Evolutionary conservation across 1,284 basidiomycete genomes (phyloP), one percentile per base, ranked within the genome.

Genomic region (Heterobasidion annosum): DNA sequence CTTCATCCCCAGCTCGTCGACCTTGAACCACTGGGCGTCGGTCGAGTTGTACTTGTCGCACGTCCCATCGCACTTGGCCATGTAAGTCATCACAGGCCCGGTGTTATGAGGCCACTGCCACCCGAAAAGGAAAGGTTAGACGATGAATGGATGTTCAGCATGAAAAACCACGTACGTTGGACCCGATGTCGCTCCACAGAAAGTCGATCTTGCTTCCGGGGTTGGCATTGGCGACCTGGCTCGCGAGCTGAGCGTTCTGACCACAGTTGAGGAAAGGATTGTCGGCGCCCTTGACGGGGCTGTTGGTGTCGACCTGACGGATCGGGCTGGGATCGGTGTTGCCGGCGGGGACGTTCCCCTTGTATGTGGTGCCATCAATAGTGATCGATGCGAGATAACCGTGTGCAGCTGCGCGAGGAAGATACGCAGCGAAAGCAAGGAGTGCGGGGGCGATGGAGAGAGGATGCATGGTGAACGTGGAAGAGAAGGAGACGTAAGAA

Each of bases 21-120:
- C 75, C 70, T 90, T 89, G 76, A 89, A 88, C 82, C 82, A 89
- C 61, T 81, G 69, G 2, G 83, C 83, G 9, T 73, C 64, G 5
- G 73, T 69, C 1, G 77, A 62, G 61, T 88, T 72, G 66, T 82
- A 87, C 58, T 82, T 67, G 63, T 78, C 74, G 67, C 86, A 88
- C 1, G 78, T 69, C 25, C 68, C 64, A 1, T 78, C 79, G 60
- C 85, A 88, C 12, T 76, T 72, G 0, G 85, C 77, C 75, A 90
- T 75, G 64, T 90, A 90, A 42, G 81, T 84, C 68, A 88, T 71
- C 63, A 89, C 68, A 1, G 87, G 86, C 3, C 87, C 87, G 10
- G 72, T 81, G 56, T 85, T 73, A 62, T 90, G 87, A 1, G 82
- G 81, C 86, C 85, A 88, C 82, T 87, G 53, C 18, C 10, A 10